Conservation (phyloP, 345 rosid genomes). For the Viola odorata region DNA sequence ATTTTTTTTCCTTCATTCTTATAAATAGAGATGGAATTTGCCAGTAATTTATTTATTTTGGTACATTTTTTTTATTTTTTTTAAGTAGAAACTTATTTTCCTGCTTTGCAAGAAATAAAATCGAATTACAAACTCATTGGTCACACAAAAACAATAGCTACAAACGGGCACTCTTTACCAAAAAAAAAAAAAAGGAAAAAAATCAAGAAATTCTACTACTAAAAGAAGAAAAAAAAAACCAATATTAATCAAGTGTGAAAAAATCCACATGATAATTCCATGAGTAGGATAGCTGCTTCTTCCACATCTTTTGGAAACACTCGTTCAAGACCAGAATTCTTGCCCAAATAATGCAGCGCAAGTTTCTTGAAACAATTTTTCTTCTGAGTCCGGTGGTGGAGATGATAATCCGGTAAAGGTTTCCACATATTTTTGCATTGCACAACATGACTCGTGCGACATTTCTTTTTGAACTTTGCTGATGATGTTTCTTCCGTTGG, state of each 20-base stretch:
- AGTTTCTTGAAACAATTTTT: conserved; percentile 33
- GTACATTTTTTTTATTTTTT: too few species aligned
- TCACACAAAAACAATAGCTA: too few species aligned
- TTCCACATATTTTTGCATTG: conserved; percentile 35
- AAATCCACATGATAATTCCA: conserved; percentile 53
- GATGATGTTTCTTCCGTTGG: neutral
- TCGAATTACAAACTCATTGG: too few species aligned
- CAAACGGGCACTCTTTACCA: too few species aligned
- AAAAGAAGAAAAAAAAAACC: neutral
- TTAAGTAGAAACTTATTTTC: too few species aligned
- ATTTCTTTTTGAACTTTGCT: too few species aligned
- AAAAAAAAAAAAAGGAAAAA: neutral
- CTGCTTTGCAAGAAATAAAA: too few species aligned
- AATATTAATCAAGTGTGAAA: conserved; percentile 18
- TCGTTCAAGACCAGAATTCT: conserved; percentile 29
- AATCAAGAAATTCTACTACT: neutral
- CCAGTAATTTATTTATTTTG: too few species aligned
- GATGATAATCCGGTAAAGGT: conserved; percentile 4
- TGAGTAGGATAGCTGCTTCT: conserved; percentile 55
- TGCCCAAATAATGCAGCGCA: conserved; percentile 25
- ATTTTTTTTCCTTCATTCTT: too few species aligned
- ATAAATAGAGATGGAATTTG: too few species aligned
- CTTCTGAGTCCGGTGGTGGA: conserved; percentile 17
- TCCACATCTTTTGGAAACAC: conserved; percentile 47
- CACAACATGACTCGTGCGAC: too few species aligned